A percentile compares a stretch with the other conserved stretches of the same genome.
phyloP scores from a whole-genome alignment of 2,329 filamentous ascomycete genomes.

The Diatrype stigma region DNA sequence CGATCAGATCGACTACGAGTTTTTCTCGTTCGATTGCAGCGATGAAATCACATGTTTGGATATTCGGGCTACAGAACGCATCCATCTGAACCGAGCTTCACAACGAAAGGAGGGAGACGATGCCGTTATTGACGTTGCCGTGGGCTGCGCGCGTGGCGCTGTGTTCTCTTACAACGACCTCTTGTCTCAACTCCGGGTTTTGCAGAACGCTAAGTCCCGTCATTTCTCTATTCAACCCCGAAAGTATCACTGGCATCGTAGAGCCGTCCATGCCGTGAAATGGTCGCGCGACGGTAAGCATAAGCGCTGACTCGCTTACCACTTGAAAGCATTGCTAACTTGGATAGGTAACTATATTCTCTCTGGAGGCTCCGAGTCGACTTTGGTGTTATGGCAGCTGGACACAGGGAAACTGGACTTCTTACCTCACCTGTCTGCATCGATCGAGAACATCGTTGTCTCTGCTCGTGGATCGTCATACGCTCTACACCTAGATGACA shows the following conservation, averaged over 20 bases:
- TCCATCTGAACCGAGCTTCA: slow-evolving; percentile 29
- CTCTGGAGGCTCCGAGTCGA: slow-evolving; percentile 86
- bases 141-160: slow-evolving; percentile 72
- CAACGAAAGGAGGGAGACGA: slow-evolving; percentile 23
- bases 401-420: slow-evolving; percentile 79
- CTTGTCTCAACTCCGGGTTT: slow-evolving; percentile 51
- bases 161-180: slow-evolving; percentile 81
- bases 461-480: slow-evolving; percentile 79
- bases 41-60: slow-evolving; percentile 67
- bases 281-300: slow-evolving; percentile 84
- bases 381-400: slow-evolving; percentile 88
- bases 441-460: slow-evolving; percentile 79
- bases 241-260: slow-evolving; percentile 87
- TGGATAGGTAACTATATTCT: slow-evolving; percentile 80
- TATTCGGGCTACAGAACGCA: slow-evolving; percentile 39
- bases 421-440: slow-evolving; percentile 83
- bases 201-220: slow-evolving; percentile 34
- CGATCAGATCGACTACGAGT: slow-evolving; percentile 48
- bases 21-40: slow-evolving; percentile 54
- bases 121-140: slow-evolving; percentile 63
- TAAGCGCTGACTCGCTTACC: slow-evolving; percentile 5
- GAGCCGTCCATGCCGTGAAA: slow-evolving; percentile 76
- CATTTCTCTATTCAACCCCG: slow-evolving; percentile 53
- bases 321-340: slow-evolving; percentile 11
- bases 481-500: slow-evolving; percentile 81